A percentile compares a stretch with the other conserved stretches of the same genome.
Conservation (phyloP, 2,329 filamentous ascomycete genomes). For the Alternaria arbusti region DNA sequence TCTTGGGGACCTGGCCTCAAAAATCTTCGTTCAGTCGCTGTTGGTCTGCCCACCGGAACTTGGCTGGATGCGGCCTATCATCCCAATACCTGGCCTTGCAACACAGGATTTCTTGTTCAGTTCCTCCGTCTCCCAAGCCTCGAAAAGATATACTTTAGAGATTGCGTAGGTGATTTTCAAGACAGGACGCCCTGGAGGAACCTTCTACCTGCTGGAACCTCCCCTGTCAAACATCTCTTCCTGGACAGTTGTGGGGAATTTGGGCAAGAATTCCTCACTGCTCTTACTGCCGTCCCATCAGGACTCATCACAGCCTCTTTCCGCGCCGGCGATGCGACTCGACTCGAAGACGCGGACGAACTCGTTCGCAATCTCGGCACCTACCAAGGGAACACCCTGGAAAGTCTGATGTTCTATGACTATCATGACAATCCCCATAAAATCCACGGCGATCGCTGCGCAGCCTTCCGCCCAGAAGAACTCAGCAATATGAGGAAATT, state of each 20-base stretch:
- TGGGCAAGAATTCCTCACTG: neutral
- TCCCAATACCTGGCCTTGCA: neutral
- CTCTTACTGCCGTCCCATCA: neutral
- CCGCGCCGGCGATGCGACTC: neutral
- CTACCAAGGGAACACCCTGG: neutral
- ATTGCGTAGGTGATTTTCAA: neutral
- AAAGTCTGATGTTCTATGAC: conserved; percentile 17
- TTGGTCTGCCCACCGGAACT: conserved; percentile 13
- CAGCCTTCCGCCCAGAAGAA: conserved; percentile 7
- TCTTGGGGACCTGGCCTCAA: conserved; percentile 5
- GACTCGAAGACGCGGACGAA: neutral
- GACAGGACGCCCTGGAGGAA: neutral
- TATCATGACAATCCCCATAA: neutral
- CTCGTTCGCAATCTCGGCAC: neutral
- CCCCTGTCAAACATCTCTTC: conserved; percentile 16
- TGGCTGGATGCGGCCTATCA: conserved; percentile 3
- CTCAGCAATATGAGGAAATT: neutral
- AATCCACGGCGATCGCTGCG: neutral
- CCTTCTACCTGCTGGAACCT: neutral
- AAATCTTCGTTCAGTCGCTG: conserved; percentile 1
- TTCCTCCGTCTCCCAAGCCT: conserved; percentile 14
- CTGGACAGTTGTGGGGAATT: conserved; percentile 11
- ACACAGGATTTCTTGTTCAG: neutral
- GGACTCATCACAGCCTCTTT: conserved; percentile 11
- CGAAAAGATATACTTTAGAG: conserved; percentile 13